These are phyloP conservation scores for Ambrosia hybrid DNA, from an alignment of 140 eudicot species.

Conservation along the genomic window DNA sequence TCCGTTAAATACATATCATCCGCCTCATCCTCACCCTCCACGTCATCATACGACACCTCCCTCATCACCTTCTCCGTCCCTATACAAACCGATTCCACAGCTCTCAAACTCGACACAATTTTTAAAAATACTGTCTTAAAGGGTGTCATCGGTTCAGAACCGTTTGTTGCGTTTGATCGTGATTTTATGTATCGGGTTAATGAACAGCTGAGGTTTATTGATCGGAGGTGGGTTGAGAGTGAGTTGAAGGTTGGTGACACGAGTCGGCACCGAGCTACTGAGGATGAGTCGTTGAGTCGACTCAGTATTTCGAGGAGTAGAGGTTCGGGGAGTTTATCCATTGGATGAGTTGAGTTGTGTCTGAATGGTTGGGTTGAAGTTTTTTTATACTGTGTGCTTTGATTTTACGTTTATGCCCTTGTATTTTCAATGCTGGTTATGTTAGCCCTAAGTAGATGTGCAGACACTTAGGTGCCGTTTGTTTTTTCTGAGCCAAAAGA, in stretches of 20 bases:
- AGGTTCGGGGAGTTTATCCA: slow-evolving; percentile 40
- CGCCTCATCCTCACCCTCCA: slow-evolving; percentile 62
- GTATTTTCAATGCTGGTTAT: too few species aligned
- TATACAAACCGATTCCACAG: slow-evolving; percentile 46
- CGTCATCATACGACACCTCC: slow-evolving; percentile 41
- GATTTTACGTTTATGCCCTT: too few species aligned
- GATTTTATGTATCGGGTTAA: slow-evolving; percentile 21
- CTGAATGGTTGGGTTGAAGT: not conserved
- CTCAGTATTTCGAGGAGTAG: slow-evolving; percentile 53
- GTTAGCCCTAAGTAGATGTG: too few species aligned
- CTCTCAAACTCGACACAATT: slow-evolving; percentile 25
- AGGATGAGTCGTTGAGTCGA: slow-evolving; percentile 58
- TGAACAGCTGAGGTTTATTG: slow-evolving; percentile 32
- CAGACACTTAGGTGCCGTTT: too few species aligned
- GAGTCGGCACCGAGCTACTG: slow-evolving; percentile 55
- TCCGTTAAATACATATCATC: slow-evolving; percentile 53
- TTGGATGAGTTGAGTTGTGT: not conserved
- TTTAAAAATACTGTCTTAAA: slow-evolving; percentile 47
- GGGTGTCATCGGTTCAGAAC: slow-evolving; percentile 36
- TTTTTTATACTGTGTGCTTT: not conserved
- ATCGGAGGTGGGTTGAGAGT: slow-evolving; percentile 34
- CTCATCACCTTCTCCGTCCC: slow-evolving; percentile 55
- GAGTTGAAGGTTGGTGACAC: slow-evolving; percentile 36
- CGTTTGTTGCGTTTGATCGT: slow-evolving; percentile 11
- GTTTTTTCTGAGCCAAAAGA: too few species aligned